These are phyloP conservation scores for Oryza meyeriana DNA, from an alignment of 176 grass and related monocot species.

Conservation along the genomic window DNA sequence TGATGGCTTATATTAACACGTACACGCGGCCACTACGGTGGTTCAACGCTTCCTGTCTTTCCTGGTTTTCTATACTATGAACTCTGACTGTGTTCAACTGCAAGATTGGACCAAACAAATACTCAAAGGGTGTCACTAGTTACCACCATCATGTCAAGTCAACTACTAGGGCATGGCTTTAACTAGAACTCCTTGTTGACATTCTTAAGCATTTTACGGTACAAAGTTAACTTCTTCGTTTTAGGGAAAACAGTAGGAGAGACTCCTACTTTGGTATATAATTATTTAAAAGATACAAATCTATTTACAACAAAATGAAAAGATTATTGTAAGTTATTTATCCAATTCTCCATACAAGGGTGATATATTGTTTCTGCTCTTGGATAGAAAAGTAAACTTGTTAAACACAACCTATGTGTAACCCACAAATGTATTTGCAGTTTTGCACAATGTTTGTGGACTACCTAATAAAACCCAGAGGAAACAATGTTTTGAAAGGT, in stretches of 20 bases:
- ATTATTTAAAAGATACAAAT: not conserved
- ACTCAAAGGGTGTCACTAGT: not conserved
- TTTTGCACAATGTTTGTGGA: not conserved
- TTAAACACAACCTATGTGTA: constrained; percentile 4
- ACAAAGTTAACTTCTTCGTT: not conserved
- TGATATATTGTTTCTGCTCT: not conserved
- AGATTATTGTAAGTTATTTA: not conserved
- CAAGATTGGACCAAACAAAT: constrained; percentile 8
- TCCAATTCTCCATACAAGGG: not conserved
- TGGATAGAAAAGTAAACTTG: not conserved
- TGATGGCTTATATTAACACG: too few species aligned
- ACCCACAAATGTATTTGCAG: not conserved
- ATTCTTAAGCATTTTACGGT: not conserved
- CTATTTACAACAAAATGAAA: not conserved
- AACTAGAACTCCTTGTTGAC: not conserved
- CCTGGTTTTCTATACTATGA: not conserved
- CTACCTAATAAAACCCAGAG: not conserved
- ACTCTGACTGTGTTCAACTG: not conserved
- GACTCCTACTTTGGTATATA: not conserved
- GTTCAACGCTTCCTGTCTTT: too few species aligned
- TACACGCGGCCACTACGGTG: too few species aligned
- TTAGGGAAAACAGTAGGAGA: not conserved
- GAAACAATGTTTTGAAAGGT: not conserved
- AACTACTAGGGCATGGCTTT: not conserved
- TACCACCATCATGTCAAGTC: not conserved